Evolutionary conservation across 306 rosid genomes (phyloP).

Genomic region (Pueraria montana): DNA sequence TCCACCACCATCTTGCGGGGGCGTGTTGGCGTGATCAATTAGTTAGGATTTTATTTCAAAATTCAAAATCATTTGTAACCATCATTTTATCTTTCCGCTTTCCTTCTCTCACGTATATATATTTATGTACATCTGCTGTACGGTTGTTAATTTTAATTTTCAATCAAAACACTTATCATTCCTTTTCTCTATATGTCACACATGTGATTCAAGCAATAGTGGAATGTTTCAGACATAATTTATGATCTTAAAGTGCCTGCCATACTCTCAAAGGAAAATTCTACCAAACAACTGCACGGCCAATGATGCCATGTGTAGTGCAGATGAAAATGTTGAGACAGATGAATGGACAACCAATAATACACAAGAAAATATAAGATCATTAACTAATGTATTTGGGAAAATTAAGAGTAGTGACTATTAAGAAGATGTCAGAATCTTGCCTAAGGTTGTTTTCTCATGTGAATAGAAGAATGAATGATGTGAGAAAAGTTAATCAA

Average conservation of each 20-base stretch:
- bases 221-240: not conserved
- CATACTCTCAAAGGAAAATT: not conserved
- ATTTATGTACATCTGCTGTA: too few relatives aligned
- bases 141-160: too few relatives aligned
- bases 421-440: not conserved
- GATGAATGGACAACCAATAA: not conserved
- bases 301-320: not conserved
- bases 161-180: too few relatives aligned
- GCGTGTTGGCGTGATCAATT: too few relatives aligned
- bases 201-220: not conserved
- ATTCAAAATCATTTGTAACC: too few relatives aligned
- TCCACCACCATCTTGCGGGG: too few relatives aligned
- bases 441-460: not conserved
- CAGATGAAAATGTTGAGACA: conserved; percentile 16
- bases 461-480: not conserved
- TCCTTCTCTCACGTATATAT: too few relatives aligned
- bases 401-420: not conserved
- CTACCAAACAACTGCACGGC: not conserved
- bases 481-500: not conserved
- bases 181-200: too few relatives aligned
- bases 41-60: too few relatives aligned
- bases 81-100: too few relatives aligned
- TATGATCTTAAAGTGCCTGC: not conserved
- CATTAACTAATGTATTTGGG: not conserved
- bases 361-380: not conserved